Conservation (phyloP, 2,329 filamentous ascomycete genomes). For the Exophiala sp. region DNA sequence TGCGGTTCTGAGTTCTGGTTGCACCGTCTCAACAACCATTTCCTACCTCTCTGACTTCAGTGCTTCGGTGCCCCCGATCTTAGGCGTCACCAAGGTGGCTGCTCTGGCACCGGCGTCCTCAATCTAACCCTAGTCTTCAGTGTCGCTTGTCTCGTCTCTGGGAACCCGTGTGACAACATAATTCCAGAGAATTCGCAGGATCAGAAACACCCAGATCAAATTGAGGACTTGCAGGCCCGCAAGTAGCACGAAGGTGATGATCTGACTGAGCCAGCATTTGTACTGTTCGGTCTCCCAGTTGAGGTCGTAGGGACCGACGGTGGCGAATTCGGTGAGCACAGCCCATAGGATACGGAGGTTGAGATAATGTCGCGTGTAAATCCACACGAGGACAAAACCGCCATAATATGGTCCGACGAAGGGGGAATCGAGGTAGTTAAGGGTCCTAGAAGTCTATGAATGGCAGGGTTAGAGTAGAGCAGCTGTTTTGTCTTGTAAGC, state of each 20-base stretch:
- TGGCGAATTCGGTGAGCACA: constrained; percentile 33
- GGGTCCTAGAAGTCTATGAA: constrained; percentile 67
- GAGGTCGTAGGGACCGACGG: constrained; percentile 33
- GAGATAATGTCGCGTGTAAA: constrained; percentile 71
- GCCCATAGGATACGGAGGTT: constrained; percentile 34
- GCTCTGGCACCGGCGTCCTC: no score
- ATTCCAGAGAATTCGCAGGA: constrained; percentile 31
- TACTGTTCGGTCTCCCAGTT: constrained; percentile 37
- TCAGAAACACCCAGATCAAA: constrained; percentile 34
- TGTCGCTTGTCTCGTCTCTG: no score
- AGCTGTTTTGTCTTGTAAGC: no score
- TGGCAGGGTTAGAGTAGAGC: constrained; percentile 9
- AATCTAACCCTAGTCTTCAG: no score
- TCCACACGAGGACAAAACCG: constrained; percentile 71
- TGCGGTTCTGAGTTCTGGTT: no score
- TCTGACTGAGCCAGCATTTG: constrained; percentile 34
- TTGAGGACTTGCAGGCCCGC: constrained; percentile 33
- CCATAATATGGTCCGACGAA: constrained; percentile 71
- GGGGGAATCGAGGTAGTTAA: constrained; percentile 74
- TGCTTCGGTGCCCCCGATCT: no score
- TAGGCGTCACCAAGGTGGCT: no score
- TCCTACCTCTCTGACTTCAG: no score
- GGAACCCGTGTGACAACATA: no score
- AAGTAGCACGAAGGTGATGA: constrained; percentile 33
- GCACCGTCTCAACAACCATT: no score